These are phyloP conservation scores for Drechslera avenae DNA, from an alignment of 2,329 filamentous ascomycete species.

Conservation along the genomic window DNA sequence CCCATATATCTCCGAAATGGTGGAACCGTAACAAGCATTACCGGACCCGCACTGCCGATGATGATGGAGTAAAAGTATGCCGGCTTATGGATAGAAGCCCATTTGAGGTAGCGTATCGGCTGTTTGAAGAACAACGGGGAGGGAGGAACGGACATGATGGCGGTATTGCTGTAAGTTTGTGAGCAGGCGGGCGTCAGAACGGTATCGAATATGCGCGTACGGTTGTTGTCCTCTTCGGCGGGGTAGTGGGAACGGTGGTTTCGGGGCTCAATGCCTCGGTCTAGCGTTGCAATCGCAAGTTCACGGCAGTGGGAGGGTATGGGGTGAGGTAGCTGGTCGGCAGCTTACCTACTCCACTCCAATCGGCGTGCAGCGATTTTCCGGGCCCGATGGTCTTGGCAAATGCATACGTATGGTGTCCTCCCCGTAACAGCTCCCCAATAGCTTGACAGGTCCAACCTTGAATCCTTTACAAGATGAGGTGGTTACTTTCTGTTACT, in stretches of 20 bases:
- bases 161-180: slow-evolving; percentile 10
- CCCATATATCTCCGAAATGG: slow-evolving; percentile 73
- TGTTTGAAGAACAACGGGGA: slow-evolving; percentile 75
- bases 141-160: slow-evolving; percentile 62
- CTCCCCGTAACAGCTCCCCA: slow-evolving; percentile 32
- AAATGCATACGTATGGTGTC: slow-evolving; percentile 41
- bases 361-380: slow-evolving; percentile 32
- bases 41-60: slow-evolving; percentile 74
- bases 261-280: slow-evolving; percentile 28
- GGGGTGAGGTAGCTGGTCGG: slow-evolving; percentile 15
- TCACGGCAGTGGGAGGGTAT: not conserved
- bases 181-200: not conserved
- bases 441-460: slow-evolving; percentile 24
- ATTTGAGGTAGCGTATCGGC: slow-evolving; percentile 84
- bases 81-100: slow-evolving; percentile 85
- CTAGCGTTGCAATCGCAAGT: slow-evolving; percentile 15
- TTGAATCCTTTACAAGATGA: slow-evolving; percentile 64
- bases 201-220: slow-evolving; percentile 6
- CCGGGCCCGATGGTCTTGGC: slow-evolving; percentile 42
- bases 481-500: slow-evolving; percentile 70
- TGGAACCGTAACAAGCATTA: slow-evolving; percentile 72
- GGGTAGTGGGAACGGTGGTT: slow-evolving; percentile 1
- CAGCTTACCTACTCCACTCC: slow-evolving; percentile 13
- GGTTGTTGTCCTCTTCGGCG: not conserved
- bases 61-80: slow-evolving; percentile 87